Percentiles rank a stretch among this genome's conserved stretches.
phyloP scores from a whole-genome alignment of 148 eudicot species.

The Vaccinium macrocarpon region DNA sequence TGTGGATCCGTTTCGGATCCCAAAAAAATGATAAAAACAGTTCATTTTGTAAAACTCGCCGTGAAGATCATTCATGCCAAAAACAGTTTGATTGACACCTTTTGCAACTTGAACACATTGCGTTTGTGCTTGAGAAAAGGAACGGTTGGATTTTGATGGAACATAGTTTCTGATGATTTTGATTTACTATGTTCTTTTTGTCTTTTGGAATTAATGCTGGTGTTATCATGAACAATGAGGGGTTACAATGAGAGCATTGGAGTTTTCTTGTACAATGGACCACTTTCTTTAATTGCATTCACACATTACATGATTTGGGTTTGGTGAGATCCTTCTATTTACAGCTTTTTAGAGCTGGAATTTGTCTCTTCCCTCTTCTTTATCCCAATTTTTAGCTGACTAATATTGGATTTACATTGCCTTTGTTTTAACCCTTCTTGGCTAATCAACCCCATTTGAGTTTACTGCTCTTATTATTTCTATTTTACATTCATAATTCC shows the following conservation, averaged over 20 bases:
- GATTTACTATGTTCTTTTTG: not conserved
- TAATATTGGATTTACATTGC: slow-evolving; percentile 32
- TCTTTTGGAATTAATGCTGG: slow-evolving; percentile 6
- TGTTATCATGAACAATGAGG: not conserved
- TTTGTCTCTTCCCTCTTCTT: not conserved
- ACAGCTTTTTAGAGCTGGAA: slow-evolving; percentile 4
- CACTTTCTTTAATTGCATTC: slow-evolving; percentile 15
- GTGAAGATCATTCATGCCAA: not conserved
- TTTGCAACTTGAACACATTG: not conserved
- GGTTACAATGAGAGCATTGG: slow-evolving; percentile 11
- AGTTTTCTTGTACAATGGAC: slow-evolving; percentile 4
- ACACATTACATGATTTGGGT: slow-evolving; percentile 26
- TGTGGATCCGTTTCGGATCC: not conserved
- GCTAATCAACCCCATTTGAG: too few species aligned
- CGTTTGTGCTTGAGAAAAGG: not conserved
- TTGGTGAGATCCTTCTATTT: slow-evolving; percentile 20
- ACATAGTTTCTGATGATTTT: not conserved
- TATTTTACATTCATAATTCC: not conserved
- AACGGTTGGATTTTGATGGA: not conserved
- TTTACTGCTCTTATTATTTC: slow-evolving; percentile 5
- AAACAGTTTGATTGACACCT: not conserved
- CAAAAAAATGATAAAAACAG: not conserved
- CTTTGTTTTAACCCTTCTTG: slow-evolving; percentile 11
- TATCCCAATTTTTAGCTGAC: slow-evolving; percentile 9
- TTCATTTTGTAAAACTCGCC: not conserved